Evolutionary conservation across 2,329 filamentous ascomycete genomes (phyloP).

Genomic region (Cercospora sp.): DNA sequence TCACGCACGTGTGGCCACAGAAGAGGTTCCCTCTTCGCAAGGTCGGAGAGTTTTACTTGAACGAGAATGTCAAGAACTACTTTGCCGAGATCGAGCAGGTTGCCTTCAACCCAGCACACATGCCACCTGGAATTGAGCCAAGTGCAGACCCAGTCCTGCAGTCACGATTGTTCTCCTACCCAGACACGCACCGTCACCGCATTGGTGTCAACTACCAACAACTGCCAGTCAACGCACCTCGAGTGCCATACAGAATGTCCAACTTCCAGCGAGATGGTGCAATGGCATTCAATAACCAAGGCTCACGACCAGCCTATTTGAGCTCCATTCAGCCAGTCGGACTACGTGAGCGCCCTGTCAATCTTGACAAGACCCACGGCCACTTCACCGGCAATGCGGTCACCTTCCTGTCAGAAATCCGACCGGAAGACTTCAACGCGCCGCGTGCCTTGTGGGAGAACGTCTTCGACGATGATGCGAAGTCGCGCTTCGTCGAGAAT

Average conservation of each 20-base stretch:
- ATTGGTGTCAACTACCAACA: constrained; percentile 61
- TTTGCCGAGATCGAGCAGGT: constrained; percentile 69
- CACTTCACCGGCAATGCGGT: constrained; percentile 53
- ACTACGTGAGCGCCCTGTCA: constrained; percentile 49
- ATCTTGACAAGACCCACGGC: constrained; percentile 53
- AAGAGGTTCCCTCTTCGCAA: constrained; percentile 54
- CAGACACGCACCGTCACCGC: constrained; percentile 62
- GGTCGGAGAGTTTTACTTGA: constrained; percentile 54
- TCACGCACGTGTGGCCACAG: constrained; percentile 58
- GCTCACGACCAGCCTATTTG: constrained; percentile 58
- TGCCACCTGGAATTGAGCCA: constrained; percentile 67
- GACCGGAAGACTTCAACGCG: constrained; percentile 56
- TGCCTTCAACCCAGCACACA: constrained; percentile 67
- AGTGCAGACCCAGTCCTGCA: constrained; percentile 70
- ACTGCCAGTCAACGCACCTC: constrained; percentile 54
- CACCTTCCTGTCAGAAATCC: constrained; percentile 54
- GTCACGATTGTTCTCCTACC: constrained; percentile 69
- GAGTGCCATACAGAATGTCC: constrained; percentile 57
- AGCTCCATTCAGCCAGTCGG: constrained; percentile 54
- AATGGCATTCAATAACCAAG: constrained; percentile 69
- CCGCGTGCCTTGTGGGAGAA: constrained; percentile 61
- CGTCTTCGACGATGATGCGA: constrained; percentile 60
- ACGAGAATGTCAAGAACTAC: constrained; percentile 60
- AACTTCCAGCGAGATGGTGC: constrained; percentile 72
- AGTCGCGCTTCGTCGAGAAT: constrained; percentile 60